These are phyloP conservation scores for Blastobotrys indianensis DNA, from an alignment of 1,139 yeast species.

Conservation along the genomic window DNA sequence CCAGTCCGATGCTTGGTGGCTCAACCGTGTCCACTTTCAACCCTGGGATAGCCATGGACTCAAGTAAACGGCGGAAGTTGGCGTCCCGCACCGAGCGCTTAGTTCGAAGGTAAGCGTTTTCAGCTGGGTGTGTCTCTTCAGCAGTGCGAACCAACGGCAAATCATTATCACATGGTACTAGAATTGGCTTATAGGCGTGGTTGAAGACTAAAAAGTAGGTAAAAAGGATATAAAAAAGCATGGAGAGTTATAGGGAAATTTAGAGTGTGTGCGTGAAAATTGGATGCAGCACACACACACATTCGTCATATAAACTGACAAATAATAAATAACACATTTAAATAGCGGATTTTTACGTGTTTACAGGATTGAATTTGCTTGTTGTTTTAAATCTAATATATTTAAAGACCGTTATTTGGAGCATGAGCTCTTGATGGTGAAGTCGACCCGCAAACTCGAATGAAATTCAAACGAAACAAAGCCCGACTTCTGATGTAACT, in stretches of 20 bases:
- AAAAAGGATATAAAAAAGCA: no score
- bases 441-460: no score
- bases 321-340: no score
- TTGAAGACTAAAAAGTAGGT: neutral
- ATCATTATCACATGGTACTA: conserved; percentile 4
- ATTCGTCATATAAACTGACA: no score
- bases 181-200: conserved; percentile 2
- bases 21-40: neutral
- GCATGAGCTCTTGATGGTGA: no score
- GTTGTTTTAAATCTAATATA: no score
- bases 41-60: conserved; percentile 1
- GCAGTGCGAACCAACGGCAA: conserved; percentile 6
- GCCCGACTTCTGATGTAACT: no score
- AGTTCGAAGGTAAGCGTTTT: conserved; percentile 3
- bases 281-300: neutral
- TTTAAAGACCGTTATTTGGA: no score
- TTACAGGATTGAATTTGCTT: no score
- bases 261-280: neutral
- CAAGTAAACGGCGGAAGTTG: neutral
- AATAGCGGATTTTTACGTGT: no score
- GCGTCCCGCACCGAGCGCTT: conserved; percentile 2
- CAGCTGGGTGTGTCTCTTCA: conserved; percentile 2
- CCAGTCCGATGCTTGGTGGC: conserved; percentile 44
- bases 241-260: neutral
- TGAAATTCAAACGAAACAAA: no score